Conservation (phyloP, 2,329 filamentous ascomycete genomes). For the Periconia macrospinosa region DNA sequence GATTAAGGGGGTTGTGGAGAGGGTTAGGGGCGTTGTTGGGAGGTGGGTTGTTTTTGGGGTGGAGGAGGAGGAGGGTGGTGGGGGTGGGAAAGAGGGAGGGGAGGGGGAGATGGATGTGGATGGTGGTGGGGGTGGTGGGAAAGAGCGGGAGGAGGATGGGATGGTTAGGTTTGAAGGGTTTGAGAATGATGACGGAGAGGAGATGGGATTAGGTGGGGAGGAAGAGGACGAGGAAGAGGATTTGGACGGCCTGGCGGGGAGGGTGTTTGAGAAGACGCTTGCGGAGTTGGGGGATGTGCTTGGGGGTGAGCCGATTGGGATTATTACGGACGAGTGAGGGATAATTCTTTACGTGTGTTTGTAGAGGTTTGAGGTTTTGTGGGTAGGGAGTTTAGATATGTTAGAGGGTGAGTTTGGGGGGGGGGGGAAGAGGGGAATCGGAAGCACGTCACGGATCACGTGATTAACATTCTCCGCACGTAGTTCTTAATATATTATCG, state of each 20-base stretch:
- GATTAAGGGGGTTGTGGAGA: constrained; percentile 78
- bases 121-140: constrained; percentile 45
- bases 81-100: constrained; percentile 18
- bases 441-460: too few species aligned
- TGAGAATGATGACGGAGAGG: neutral
- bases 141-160: constrained; percentile 58
- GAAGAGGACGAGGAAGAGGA: neutral
- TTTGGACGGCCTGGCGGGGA: neutral
- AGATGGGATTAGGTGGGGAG: neutral
- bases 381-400: too few species aligned
- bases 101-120: constrained; percentile 42
- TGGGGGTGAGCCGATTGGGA: constrained; percentile 52
- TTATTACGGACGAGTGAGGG: constrained; percentile 48
- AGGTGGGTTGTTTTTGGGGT: constrained; percentile 67
- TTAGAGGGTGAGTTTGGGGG: too few species aligned
- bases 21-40: constrained; percentile 70
- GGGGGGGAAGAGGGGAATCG: too few species aligned
- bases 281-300: constrained; percentile 71
- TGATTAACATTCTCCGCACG: too few species aligned
- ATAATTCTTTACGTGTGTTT: too few species aligned
- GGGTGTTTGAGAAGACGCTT: constrained; percentile 78
- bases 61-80: constrained; percentile 36
- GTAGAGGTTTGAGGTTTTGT: too few species aligned
- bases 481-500: too few species aligned
- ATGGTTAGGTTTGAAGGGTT: neutral